Evolutionary conservation across 768 basidiomycete species (phyloP).

Genomic region (Termitomyces titanicus): DNA sequence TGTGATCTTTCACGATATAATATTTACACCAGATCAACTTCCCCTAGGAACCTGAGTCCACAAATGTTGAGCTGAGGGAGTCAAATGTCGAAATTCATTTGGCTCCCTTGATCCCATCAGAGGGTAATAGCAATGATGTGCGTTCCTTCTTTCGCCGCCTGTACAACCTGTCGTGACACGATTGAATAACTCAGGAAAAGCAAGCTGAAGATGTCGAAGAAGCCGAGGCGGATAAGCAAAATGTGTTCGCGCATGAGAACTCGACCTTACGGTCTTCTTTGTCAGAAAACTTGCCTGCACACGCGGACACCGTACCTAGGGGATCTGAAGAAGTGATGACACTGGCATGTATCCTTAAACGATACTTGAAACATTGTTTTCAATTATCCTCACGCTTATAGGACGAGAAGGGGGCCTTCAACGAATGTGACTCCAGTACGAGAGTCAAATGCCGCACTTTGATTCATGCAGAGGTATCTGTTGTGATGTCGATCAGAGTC

Average conservation of each 20-base stretch:
- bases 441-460: neutral
- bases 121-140: neutral
- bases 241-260: neutral
- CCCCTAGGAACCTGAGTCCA: neutral
- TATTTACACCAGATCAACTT: neutral
- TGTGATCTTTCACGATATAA: too few relatives aligned
- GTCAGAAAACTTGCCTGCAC: neutral
- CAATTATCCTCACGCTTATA: neutral
- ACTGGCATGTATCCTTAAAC: neutral
- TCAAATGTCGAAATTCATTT: neutral
- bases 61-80: neutral
- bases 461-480: conserved; percentile 1
- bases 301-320: neutral
- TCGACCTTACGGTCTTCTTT: neutral
- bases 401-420: neutral
- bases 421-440: neutral
- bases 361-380: neutral
- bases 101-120: neutral
- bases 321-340: neutral
- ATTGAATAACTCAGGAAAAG: neutral
- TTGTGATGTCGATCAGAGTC: neutral
- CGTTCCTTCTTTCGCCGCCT: neutral
- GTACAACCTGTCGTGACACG: too few relatives aligned
- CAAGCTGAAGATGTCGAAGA: neutral
- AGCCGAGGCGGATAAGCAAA: neutral